Base-by-base conservation (phyloP, 768 basidiomycete genomes). In the Chalciporus chontae region DNA sequence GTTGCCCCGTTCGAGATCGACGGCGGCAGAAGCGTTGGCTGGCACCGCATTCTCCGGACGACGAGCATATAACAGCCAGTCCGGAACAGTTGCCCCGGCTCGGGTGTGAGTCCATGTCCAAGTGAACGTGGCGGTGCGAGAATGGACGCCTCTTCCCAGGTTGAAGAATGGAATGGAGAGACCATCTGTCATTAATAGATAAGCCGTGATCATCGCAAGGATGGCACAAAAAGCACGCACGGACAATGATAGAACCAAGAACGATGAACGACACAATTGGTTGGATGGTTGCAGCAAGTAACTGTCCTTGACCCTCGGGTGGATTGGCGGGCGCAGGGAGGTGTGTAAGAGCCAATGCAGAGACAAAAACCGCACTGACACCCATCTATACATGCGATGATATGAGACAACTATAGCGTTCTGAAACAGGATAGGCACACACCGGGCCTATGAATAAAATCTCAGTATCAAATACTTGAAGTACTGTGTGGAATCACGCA, bases 221-320 rank as follows among this genome's bases (percentile, higher is more conserved):
- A 46, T 23, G 18, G 18, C 42, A 19, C 50, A 31, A 14, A 41
- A n/a, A 45, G 13, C 51, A 65, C 85, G 59, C 66, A 90, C 89
- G 90, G 46, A 84, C 77, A 57, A 95, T 70, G 59, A 96, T 92
- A 3, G 93, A 96, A 5, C 81, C 77, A 2, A 97, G 73, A 3
- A 97, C 92, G 40, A 95, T 70, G 64, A 96, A 97, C 7, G 88
- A 76, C 0, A 94, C 89, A 42, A 97, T 85, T 1, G 92, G 89
- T 57, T 91, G 83, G 11, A 96, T 74, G 7, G 72, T 75, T 5
- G 79, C 77, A 0, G 85, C 79, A n/a, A 97, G 76, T 14, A 85
- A 57, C 54, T 96, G 90, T 41, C 81, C 73, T 57, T 89, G 84
- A 38, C 76, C 77, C 46, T 73, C 69, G 0, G 90, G 87, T 0